These are phyloP conservation scores for Porphyra umbilicalis DNA, from an alignment of 31 red algal species.

Conservation along the genomic window DNA sequence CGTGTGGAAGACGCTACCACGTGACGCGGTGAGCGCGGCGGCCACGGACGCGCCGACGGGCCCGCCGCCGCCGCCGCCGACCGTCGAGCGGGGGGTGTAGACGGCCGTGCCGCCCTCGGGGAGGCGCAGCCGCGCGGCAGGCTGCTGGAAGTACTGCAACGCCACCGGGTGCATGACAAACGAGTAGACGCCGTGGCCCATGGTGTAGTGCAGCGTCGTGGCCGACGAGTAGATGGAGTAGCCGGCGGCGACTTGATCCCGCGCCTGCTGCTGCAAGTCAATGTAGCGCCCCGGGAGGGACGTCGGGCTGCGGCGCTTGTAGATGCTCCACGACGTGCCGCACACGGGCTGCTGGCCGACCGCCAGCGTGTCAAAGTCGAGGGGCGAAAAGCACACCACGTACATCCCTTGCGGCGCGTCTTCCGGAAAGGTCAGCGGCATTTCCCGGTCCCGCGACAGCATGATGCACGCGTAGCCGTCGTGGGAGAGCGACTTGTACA, in stretches of 20 bases:
- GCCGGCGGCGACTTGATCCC: conserved; percentile 88
- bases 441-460: conserved; percentile 53
- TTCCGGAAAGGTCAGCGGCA: conserved; percentile 80
- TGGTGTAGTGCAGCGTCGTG: conserved; percentile 87
- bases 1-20: conserved; percentile 55
- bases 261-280: conserved; percentile 67
- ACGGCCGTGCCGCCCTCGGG: conserved; percentile 52
- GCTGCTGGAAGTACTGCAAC: conserved; percentile 92
- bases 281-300: conserved; percentile 80
- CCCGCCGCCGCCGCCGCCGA: conserved; percentile 5
- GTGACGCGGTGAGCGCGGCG: conserved; percentile 25
- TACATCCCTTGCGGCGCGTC: conserved; percentile 90
- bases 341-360: conserved; percentile 51
- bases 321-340: conserved; percentile 88
- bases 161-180: conserved; percentile 96
- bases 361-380: conserved; percentile 56
- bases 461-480: conserved; percentile 98
- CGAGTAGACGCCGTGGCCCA: conserved; percentile 91
- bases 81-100: conserved; percentile 34
- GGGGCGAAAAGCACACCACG: conserved; percentile 82
- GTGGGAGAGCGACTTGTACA: conserved; percentile 69
- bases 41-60: conserved; percentile 22
- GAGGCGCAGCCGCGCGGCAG: conserved; percentile 41
- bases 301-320: conserved; percentile 73
- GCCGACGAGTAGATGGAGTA: conserved; percentile 81